phyloP scores from a whole-genome alignment of 768 basidiomycete species.

The Pulveroboletus sp. region DNA sequence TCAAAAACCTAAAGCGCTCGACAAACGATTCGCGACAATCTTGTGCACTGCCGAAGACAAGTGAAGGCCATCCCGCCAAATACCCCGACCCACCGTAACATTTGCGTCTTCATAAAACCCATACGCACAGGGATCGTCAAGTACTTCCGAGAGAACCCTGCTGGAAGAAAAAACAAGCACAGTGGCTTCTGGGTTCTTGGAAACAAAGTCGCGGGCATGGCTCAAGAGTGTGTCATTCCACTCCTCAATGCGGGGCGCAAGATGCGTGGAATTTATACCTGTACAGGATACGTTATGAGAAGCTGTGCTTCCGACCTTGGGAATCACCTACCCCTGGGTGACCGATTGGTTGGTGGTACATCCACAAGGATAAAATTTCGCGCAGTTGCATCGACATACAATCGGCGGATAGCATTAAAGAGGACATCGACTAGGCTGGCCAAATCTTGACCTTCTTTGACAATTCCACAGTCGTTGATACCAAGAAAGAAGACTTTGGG shows the following conservation, averaged over 20 bases:
- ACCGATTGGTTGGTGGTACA: slow-evolving; percentile 14
- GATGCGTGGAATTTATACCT: background rate
- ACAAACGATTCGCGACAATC: slow-evolving; percentile 25
- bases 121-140: slow-evolving; percentile 4
- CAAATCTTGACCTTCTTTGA: background rate
- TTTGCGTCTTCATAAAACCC: slow-evolving; percentile 7
- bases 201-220: slow-evolving; percentile 1
- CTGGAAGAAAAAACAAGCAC: slow-evolving; percentile 6
- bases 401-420: slow-evolving; percentile 2
- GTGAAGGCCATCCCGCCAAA: slow-evolving; percentile 41
- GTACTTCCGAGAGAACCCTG: slow-evolving; percentile 10
- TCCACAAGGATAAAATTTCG: slow-evolving; percentile 14
- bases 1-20: background rate
- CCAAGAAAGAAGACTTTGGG: slow-evolving; percentile 8
- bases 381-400: background rate
- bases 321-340: slow-evolving; percentile 2
- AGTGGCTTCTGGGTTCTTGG: background rate
- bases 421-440: background rate
- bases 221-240: slow-evolving; percentile 4
- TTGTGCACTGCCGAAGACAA: slow-evolving; percentile 32
- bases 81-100: slow-evolving; percentile 10
- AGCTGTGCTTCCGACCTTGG: background rate
- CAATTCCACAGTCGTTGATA: slow-evolving; percentile 9
- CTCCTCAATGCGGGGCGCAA: slow-evolving; percentile 2
- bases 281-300: background rate